Evolutionary conservation across 257 asterid genomes (phyloP), one percentile per base, ranked within the genome.

Genomic region (Thymus mandschuricus): DNA sequence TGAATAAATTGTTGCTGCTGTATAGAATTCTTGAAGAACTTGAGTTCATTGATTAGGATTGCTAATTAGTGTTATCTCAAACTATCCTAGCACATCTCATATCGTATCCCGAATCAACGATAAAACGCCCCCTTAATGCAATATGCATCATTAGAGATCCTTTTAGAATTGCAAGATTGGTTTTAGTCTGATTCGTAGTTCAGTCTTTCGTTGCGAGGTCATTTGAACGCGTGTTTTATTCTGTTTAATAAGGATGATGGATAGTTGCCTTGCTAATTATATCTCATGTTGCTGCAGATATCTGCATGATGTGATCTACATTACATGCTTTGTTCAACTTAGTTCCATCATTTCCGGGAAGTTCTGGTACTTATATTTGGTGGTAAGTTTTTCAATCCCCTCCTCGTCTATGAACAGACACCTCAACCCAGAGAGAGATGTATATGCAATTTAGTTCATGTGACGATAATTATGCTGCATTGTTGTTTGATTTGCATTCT

Each of bases 261-360:
- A 45, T 38, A 3, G 10, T 40, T 5, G 49, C 44, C 74, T 76
- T 29, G 68, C 55, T 64, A 31, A 34, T 55, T 41, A 11, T 21
- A 29, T 40, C 5, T 2, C 59, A 57, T 64, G 52, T 60, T 64
- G 44, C 74, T 83, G 90, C 99, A 91, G 99, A 72, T 94, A 91
- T 76, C 72, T 88, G 77, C 97, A 90, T 61, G 97, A 95, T 76
- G 82, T 95, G 73, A 95, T 95, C 86, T 95, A 95, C 81, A 80
- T 95, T 35, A 92, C 98, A 10, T 82, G 95, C 74, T 92, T 95
- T 67, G 97, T 95, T 68, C 99, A 95, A 79, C 84, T 95, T 67
- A 75, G 89, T 51, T 85, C 98, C 79, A 85, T 90, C 78, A 74
- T 95, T 73, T 95, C 97, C 10, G 97, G 81, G 67, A 92, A 86